Percentiles rank a stretch among this genome's conserved stretches.
Evolutionary conservation across 2,329 filamentous ascomycete genomes (phyloP).

Genomic region (Arthrobotrys sinensis): DNA sequence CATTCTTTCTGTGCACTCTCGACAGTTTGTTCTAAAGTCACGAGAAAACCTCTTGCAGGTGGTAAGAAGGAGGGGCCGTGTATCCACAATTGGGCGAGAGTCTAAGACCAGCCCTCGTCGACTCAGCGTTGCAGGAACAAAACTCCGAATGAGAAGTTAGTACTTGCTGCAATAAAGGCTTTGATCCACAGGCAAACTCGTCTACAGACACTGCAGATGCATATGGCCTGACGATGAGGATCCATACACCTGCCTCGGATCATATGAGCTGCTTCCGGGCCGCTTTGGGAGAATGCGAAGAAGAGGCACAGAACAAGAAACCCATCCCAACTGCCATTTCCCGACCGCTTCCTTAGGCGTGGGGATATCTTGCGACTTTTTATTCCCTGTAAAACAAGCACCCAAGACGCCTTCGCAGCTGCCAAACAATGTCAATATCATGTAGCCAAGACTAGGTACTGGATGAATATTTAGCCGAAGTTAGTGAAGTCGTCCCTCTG

Average conservation of each 20-base stretch:
- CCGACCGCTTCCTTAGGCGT: conserved; percentile 7
- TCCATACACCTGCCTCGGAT: conserved; percentile 48
- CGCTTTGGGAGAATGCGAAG: conserved; percentile 23
- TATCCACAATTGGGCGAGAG: conserved; percentile 43
- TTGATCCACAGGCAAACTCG: conserved; percentile 27
- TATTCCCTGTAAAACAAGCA: conserved; percentile 15
- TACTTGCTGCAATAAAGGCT: conserved; percentile 6
- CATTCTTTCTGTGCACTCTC: conserved; percentile 1
- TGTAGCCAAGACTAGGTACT: conserved; percentile 19
- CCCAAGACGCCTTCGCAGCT: conserved; percentile 8
- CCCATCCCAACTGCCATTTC: conserved; percentile 14
- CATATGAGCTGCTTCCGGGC: conserved; percentile 48
- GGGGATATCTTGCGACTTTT: not conserved
- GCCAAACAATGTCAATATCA: conserved; percentile 23
- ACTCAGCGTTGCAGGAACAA: conserved; percentile 20
- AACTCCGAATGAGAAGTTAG: conserved; percentile 9
- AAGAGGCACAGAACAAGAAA: conserved; percentile 28
- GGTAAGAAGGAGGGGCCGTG: conserved; percentile 1
- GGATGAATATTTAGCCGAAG: conserved; percentile 57
- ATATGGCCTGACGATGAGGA: conserved; percentile 37
- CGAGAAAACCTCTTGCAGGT: conserved; percentile 14
- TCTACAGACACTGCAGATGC: conserved; percentile 50
- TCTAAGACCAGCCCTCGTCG: not conserved
- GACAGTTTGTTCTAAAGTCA: conserved; percentile 6
- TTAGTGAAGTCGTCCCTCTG: conserved; percentile 31